Base-by-base conservation (phyloP, 768 basidiomycete genomes). In the Jaapia argillacea region DNA sequence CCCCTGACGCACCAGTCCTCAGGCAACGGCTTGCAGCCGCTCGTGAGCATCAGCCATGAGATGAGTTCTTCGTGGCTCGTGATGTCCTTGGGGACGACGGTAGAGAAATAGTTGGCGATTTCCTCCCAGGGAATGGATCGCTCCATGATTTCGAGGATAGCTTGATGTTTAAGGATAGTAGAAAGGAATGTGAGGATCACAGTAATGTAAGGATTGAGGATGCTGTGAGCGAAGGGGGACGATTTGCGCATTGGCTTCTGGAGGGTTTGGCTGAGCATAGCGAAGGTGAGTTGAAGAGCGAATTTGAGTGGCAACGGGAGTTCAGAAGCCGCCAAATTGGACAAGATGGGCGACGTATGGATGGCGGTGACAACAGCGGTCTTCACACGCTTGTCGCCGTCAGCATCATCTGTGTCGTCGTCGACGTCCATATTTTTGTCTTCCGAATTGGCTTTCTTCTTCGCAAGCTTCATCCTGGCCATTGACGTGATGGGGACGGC, bases 1-100 rank as follows among this genome's bases (percentile, higher is more conserved):
- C 96, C 96, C 24, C 96, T 75, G 51, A 97, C 58, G 54, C 85
- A 87, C 91, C 93, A 97, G 54, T 98, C 96, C 61, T 99, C 96
- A 0, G 86, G 74, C 2, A 98, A 65, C 0, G 81, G 80, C 18
- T 74, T 64, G 48, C 77, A 81, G 12, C 77, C 77, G 36, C 69
- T 77, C 0, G 83, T 85, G 24, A 87, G 68, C 67, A 92, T 77
- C 21, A 65, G 58, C 69, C 80, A 79, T 27, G 74, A 71, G 36
- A 81, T 72, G 26, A 50, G 65, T 58, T 24, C 58, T 36, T 38
- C 54, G 49, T 48, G 51, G 42, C 43, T 56, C 40, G 47, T 50
- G 28, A 80, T 67, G 6, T 78, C 61, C 26, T 68, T 65, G 27
- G 71, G 68, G 10, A 33, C 28, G 3, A 84, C 82, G 4, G 58